Evolutionary conservation across 495 filamentous ascomycete genomes (phyloP), one percentile per base, ranked within the genome.

Genomic region (Physcia stellaris): DNA sequence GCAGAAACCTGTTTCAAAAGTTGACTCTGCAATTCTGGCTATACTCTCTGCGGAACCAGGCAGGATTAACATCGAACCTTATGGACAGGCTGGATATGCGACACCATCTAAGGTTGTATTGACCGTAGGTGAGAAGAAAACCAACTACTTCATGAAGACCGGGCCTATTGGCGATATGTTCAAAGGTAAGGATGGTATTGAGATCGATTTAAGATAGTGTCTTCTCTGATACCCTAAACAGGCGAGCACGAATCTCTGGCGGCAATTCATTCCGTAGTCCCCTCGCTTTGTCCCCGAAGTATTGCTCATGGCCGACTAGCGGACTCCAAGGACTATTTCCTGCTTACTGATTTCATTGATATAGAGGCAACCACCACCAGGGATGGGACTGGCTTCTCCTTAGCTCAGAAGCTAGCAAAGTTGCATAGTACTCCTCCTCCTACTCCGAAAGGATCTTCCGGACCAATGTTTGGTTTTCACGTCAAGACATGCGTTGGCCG

Each of bases 211-310:
- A n/a, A n/a, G n/a, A n/a, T n/a, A n/a, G n/a, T n/a, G n/a, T n/a
- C n/a, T n/a, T n/a, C n/a, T n/a, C n/a, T n/a, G n/a, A n/a, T n/a
- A n/a, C n/a, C n/a, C n/a, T n/a, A n/a, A n/a, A n/a, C n/a, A 29
- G 83, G 86, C 23, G 87, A 95, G 63, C 80, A 82, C 57, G 68
- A 71, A 34, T 90, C 83, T 13, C 73, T 94, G 37, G 85, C 86
- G 52, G 81, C 84, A 21, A 78, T 94, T 54, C 73, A 83, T 50
- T 39, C 57, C 41, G 62, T 67, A 13, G 76, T 86, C 0, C 81
- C 86, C 13, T 72, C 67, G 23, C 69, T 95, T 40, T 86, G 80
- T 51, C 83, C 86, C 0, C 60, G 63, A 35, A 76, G 79, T 13
- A 65, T 83, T 52, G 79, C 79, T 31, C 73, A 80, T 51, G 85